These are phyloP conservation scores for Geosiphon pyriformis DNA, from an alignment of 192 early-diverging fungal genomes.

Conservation along the genomic window DNA sequence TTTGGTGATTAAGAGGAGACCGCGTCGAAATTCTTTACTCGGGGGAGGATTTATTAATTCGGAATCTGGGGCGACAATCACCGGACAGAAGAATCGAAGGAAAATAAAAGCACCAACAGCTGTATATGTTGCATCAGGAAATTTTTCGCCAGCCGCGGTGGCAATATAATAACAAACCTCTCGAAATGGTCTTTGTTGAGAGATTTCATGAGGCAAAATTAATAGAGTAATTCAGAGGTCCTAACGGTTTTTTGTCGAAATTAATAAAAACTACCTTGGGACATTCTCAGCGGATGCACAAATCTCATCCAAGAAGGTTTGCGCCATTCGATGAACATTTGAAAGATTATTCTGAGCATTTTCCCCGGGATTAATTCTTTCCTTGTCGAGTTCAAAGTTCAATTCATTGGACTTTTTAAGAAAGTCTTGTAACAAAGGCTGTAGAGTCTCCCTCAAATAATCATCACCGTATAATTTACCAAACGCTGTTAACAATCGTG, in stretches of 20 bases:
- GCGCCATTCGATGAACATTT: constrained; percentile 72
- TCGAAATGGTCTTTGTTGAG: constrained; percentile 47
- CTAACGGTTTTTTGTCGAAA: too few relatives aligned
- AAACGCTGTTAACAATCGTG: constrained; percentile 77
- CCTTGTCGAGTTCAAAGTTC: constrained; percentile 89
- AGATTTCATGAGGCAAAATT: too few relatives aligned
- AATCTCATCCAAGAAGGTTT: constrained; percentile 80
- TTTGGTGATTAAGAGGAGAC: constrained; percentile 86
- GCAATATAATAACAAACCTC: constrained; percentile 80
- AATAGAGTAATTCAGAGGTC: too few relatives aligned
- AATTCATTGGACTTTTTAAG: constrained; percentile 55
- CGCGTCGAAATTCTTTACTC: constrained; percentile 67
- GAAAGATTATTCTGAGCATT: constrained; percentile 67
- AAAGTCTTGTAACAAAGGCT: constrained; percentile 71
- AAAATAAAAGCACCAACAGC: constrained; percentile 96
- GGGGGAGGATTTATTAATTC: constrained; percentile 61
- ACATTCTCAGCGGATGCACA: constrained; percentile 63
- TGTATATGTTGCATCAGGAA: constrained; percentile 77
- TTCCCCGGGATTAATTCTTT: constrained; percentile 61
- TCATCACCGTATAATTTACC: constrained; percentile 75
- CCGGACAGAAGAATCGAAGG: constrained; percentile 91
- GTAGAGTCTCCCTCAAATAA: constrained; percentile 76
- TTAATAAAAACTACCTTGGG: constrained; percentile 46
- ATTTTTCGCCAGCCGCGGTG: constrained; percentile 68
- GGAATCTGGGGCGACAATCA: constrained; percentile 86